phyloP scores from a whole-genome alignment of 495 filamentous ascomycete genomes.

The Hypoxylon trugodes region DNA sequence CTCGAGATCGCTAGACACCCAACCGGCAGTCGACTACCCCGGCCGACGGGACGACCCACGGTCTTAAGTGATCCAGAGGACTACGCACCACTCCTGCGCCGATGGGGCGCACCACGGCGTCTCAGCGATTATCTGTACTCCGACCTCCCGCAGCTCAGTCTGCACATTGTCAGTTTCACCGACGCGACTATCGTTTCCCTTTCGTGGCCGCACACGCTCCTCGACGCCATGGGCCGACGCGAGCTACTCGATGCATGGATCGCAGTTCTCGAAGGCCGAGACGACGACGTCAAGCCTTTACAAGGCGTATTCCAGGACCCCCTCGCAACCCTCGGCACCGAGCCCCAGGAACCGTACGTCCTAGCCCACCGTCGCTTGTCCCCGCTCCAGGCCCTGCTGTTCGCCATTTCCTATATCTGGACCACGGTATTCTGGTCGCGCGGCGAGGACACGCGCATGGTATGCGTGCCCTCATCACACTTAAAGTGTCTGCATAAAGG shows the following conservation, averaged over 20 bases:
- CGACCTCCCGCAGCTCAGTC: conserved; percentile 54
- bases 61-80: conserved; percentile 45
- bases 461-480: conserved; percentile 44
- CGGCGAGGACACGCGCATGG: conserved; percentile 49
- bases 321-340: conserved; percentile 24
- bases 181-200: conserved; percentile 59
- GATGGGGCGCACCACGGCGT: conserved; percentile 32
- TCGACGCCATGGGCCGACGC: conserved; percentile 55
- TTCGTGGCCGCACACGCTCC: conserved; percentile 57
- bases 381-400: conserved; percentile 39
- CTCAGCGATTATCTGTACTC: conserved; percentile 53
- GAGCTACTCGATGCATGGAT: conserved; percentile 51
- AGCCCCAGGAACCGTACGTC: conserved; percentile 32
- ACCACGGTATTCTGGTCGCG: conserved; percentile 37
- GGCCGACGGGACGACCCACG: conserved; percentile 38
- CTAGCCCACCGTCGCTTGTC: conserved; percentile 36
- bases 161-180: conserved; percentile 58
- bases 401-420: conserved; percentile 40
- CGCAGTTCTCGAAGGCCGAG: conserved; percentile 48
- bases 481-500: conserved; percentile 37
- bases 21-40: conserved; percentile 41
- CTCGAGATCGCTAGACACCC: conserved; percentile 48
- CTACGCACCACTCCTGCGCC: conserved; percentile 34
- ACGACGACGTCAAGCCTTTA: conserved; percentile 50
- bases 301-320: conserved; percentile 45